Percentiles rank a stretch among this genome's conserved stretches.
phyloP scores from a whole-genome alignment of 1,284 basidiomycete species.

The Cryptococcus floricola region DNA sequence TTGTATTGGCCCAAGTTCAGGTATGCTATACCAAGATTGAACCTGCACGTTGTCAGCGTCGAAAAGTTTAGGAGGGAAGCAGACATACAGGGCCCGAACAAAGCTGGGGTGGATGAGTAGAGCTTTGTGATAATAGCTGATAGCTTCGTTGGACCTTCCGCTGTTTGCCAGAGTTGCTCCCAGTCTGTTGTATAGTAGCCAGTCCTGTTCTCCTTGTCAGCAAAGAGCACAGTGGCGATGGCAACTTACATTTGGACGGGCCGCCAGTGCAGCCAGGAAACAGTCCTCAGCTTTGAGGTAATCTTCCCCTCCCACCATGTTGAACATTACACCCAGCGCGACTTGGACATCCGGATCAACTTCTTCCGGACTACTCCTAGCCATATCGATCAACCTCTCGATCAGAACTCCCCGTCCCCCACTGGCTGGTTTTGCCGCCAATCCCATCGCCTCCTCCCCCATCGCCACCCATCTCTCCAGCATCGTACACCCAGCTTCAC shows the following conservation, averaged over 20 bases:
- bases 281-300: conserved; percentile 91
- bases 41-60: conserved; percentile 52
- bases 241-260: conserved; percentile 71
- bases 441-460: background rate
- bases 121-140: conserved; percentile 85
- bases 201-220: conserved; percentile 60
- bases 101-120: conserved; percentile 88
- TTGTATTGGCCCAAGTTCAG: conserved; percentile 81
- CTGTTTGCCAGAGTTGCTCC: conserved; percentile 95
- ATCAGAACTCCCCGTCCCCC: conserved; percentile 32
- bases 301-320: conserved; percentile 69
- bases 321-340: conserved; percentile 88
- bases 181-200: conserved; percentile 91
- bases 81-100: conserved; percentile 73
- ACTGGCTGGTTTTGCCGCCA: background rate
- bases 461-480: conserved; percentile 72
- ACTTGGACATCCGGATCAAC: conserved; percentile 92
- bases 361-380: conserved; percentile 50
- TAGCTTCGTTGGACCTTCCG: conserved; percentile 75
- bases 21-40: conserved; percentile 86
- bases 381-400: conserved; percentile 48
- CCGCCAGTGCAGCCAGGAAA: conserved; percentile 80
- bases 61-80: background rate
- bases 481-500: conserved; percentile 68
- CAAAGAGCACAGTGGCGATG: conserved; percentile 3